Conservation (phyloP, 192 early-diverging fungal genomes). For the Rhizoclosmatium globosum region DNA sequence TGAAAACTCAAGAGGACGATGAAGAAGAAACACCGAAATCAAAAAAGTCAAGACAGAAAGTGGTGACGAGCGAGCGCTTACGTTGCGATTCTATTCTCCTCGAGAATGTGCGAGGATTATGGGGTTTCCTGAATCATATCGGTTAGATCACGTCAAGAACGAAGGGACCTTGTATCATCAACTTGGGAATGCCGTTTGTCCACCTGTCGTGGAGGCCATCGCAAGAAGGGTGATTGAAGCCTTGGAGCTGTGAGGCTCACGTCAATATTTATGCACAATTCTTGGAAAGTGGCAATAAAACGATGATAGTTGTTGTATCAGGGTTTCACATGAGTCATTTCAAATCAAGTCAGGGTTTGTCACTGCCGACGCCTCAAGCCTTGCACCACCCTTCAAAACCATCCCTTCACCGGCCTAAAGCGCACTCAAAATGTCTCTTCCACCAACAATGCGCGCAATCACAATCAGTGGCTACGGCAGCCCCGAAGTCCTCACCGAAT, state of each 20-base stretch:
- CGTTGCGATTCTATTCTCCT: constrained; percentile 21
- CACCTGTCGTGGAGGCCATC: constrained; percentile 20
- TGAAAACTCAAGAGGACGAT: neutral
- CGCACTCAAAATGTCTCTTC: too few species aligned
- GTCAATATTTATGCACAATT: too few species aligned
- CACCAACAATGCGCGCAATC: too few species aligned
- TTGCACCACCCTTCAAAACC: too few species aligned
- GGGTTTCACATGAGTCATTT: too few species aligned
- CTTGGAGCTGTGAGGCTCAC: neutral
- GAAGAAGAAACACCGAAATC: neutral
- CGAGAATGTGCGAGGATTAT: constrained; percentile 32
- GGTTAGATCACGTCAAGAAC: neutral
- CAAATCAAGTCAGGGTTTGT: too few species aligned
- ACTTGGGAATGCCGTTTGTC: constrained; percentile 27
- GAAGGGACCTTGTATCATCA: constrained; percentile 27
- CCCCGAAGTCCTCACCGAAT: constrained; percentile 1
- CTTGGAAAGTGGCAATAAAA: too few species aligned
- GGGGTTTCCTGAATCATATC: constrained; percentile 24
- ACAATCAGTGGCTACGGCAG: constrained; percentile 18
- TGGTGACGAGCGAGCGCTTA: neutral
- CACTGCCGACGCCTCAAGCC: too few species aligned
- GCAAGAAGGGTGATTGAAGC: neutral
- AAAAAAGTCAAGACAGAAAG: neutral
- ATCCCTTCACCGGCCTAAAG: too few species aligned
- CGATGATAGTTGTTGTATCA: too few species aligned